Percentiles rank a stretch among this genome's conserved stretches.
phyloP scores from a whole-genome alignment of 495 filamentous ascomycete genomes.

The Penicillium crystallinum region DNA sequence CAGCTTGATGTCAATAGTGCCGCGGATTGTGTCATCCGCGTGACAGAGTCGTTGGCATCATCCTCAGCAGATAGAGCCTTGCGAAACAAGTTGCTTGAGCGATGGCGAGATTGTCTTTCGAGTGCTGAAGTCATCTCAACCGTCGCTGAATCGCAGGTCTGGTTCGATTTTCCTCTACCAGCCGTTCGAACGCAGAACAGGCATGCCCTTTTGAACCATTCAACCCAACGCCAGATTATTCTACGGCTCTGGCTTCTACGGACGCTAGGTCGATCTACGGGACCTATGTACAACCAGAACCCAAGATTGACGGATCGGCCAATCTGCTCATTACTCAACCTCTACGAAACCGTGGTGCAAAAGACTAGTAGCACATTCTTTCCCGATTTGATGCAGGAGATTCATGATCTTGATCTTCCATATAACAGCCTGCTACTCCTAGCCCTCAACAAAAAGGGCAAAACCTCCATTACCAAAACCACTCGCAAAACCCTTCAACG shows the following conservation, averaged over 20 bases:
- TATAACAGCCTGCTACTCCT: constrained; percentile 27
- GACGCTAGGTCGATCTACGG: constrained; percentile 22
- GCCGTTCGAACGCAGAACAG: background rate
- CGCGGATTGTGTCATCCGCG: constrained; percentile 26
- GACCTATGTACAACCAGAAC: constrained; percentile 18
- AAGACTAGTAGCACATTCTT: constrained; percentile 21
- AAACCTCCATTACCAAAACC: constrained; percentile 19
- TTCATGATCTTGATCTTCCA: constrained; percentile 32
- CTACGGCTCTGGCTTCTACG: constrained; percentile 37
- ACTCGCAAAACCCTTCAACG: constrained; percentile 22
- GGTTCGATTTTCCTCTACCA: constrained; percentile 23
- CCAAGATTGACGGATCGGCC: constrained; percentile 19
- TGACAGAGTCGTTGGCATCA: constrained; percentile 29
- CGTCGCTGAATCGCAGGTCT: constrained; percentile 22
- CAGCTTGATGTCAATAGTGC: constrained; percentile 21
- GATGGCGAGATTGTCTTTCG: constrained; percentile 31
- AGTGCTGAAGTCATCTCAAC: constrained; percentile 15
- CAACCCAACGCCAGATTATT: constrained; percentile 26
- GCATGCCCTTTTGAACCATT: background rate
- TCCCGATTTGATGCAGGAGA: constrained; percentile 23
- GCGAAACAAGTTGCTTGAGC: constrained; percentile 20
- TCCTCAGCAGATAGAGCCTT: constrained; percentile 7
- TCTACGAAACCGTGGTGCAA: constrained; percentile 21
- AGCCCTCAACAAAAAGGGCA: constrained; percentile 24
- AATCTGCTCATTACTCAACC: constrained; percentile 25